Evolutionary conservation across 2,329 filamentous ascomycete genomes (phyloP), one percentile per base, ranked within the genome.

Genomic region (Thielaviopsis populi): DNA sequence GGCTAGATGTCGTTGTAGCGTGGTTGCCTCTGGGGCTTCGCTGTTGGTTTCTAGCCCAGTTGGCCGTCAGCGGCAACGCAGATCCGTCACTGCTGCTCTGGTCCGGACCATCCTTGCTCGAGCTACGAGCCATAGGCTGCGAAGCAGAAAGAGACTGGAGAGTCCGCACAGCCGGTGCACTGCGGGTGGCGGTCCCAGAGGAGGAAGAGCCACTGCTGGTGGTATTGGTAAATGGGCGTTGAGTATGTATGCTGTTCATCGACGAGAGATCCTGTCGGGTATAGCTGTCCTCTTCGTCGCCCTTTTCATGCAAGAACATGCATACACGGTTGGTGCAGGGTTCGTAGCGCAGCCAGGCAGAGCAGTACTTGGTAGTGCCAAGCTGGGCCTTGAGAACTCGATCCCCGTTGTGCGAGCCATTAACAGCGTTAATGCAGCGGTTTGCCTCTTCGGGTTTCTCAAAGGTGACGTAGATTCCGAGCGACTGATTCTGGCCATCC

Each of bases 381-480:
- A 85, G 75, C 71, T 84, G 85, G 3, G 83, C 91, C 78, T 89
- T 86, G 22, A 99, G 76, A 15, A 89, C 80, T 61, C 92, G 81
- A 67, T 97, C 94, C 62, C 89, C 91, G 71, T 99, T 97, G 67
- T 87, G 83, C 1, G 91, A 95, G 41, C 91, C 91, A 73, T 99
- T 91, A 4, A 99, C 94, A 43, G 91, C 90, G 64, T 85, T 82
- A 67, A 99, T 99, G 73, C 94, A 99, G 43, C 83, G 84, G 48
- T 87, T 87, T 17, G 94, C 94, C 74, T 97, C 94, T 68, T 90
- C 85, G 72, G 95, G 95, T 68, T 83, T 86, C 69, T 94, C 88
- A 73, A 96, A 99, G 0, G 94, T 99, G n/a, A 99, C 94, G 71
- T 99, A 99, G 61, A 99, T 92, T 58, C 94, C 94, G 4, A 99